Percentiles rank a stretch among this genome's conserved stretches.
Conservation (phyloP, 352 stramenopile species). For the Phytophthora litchii region DNA sequence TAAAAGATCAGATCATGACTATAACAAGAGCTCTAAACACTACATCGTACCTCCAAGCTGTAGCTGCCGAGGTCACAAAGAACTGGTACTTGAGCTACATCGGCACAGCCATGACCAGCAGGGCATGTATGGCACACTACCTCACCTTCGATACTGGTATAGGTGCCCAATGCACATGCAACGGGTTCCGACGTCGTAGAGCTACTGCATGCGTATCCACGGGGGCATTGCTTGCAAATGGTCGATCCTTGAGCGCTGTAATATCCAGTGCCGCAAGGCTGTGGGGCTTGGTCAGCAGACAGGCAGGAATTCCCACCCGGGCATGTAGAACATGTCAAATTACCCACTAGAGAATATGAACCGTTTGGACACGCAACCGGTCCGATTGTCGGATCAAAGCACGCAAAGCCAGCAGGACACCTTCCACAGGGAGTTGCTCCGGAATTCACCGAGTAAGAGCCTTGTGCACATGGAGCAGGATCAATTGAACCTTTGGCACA, state of each 20-base stretch:
- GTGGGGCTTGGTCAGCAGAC: slow-evolving; percentile 16
- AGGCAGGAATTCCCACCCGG: slow-evolving; percentile 32
- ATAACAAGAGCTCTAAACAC: neutral
- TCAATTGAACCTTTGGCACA: slow-evolving; percentile 39
- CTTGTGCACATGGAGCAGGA: slow-evolving; percentile 39
- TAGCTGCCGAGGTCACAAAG: slow-evolving; percentile 58
- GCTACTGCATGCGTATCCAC: slow-evolving; percentile 37
- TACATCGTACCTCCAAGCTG: slow-evolving; percentile 38
- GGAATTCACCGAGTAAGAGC: slow-evolving; percentile 44
- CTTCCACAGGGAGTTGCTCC: slow-evolving; percentile 35
- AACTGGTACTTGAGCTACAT: slow-evolving; percentile 37
- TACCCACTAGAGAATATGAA: slow-evolving; percentile 30
- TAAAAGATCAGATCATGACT: slow-evolving; percentile 1
- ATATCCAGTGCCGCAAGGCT: slow-evolving; percentile 24
- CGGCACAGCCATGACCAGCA: slow-evolving; percentile 62
- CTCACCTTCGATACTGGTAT: slow-evolving; percentile 26
- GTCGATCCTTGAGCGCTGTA: slow-evolving; percentile 30
- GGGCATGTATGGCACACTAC: slow-evolving; percentile 46
- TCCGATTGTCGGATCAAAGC: slow-evolving; percentile 24
- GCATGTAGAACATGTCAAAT: slow-evolving; percentile 19
- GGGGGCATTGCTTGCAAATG: slow-evolving; percentile 40
- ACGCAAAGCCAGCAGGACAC: slow-evolving; percentile 42
- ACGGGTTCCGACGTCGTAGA: slow-evolving; percentile 26
- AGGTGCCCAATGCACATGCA: slow-evolving; percentile 34
- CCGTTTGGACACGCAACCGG: slow-evolving; percentile 27